phyloP scores from a whole-genome alignment of 2,329 filamentous ascomycete species.

The Lomentospora prolificans region DNA sequence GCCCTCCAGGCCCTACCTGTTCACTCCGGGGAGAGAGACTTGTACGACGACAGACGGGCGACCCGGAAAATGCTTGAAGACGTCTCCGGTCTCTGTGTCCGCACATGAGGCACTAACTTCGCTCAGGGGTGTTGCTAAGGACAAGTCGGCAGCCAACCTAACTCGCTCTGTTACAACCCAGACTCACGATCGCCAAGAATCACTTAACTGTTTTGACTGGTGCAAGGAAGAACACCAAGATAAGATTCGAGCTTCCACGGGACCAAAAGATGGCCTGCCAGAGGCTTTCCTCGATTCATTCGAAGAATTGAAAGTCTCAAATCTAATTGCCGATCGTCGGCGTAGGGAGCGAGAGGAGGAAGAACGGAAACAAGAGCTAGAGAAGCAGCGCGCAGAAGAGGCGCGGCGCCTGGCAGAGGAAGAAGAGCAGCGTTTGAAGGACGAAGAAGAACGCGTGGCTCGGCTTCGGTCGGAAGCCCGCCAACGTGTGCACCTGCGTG shows the following conservation, averaged over 20 bases:
- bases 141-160: too few relatives aligned
- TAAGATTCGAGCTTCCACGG: neutral
- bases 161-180: neutral
- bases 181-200: neutral
- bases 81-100: neutral
- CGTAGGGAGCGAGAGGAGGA: slow-evolving; percentile 1
- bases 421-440: neutral
- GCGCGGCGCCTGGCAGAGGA: neutral
- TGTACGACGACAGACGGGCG: too few relatives aligned
- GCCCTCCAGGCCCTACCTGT: neutral
- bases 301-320: slow-evolving; percentile 1
- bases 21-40: neutral
- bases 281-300: neutral
- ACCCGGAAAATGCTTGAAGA: neutral
- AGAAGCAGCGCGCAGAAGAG: neutral
- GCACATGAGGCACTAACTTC: neutral
- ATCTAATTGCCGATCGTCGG: neutral
- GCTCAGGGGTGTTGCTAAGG: neutral
- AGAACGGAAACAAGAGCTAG: slow-evolving; percentile 1
- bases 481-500: slow-evolving; percentile 3
- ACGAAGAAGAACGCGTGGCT: neutral
- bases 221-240: neutral
- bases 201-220: neutral
- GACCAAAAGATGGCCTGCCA: neutral
- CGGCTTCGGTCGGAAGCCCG: neutral